phyloP scores from a whole-genome alignment of 176 grass and related monocot genomes.

The Carex cristatella region DNA sequence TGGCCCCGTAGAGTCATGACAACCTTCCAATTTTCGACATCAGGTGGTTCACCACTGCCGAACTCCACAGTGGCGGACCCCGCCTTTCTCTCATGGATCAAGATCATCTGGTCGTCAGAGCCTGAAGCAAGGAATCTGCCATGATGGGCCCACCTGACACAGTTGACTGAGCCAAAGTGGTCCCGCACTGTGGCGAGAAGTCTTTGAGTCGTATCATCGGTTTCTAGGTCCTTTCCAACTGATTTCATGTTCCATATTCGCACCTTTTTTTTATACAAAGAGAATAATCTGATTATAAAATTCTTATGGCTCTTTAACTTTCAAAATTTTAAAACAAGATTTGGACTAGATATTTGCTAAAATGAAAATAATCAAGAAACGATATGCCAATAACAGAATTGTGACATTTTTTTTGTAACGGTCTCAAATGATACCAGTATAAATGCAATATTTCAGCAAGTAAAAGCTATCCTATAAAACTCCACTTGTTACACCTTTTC shows the following conservation, averaged over 20 bases:
- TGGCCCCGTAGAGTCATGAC: constrained; percentile 93
- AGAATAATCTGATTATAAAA: background rate
- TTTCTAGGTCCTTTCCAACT: constrained; percentile 34
- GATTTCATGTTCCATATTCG: constrained; percentile 99
- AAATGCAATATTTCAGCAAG: background rate
- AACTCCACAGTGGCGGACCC: constrained; percentile 91
- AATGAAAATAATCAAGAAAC: background rate
- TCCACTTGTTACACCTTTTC: background rate
- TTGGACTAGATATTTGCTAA: background rate
- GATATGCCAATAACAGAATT: no score
- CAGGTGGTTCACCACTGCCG: constrained; percentile 87
- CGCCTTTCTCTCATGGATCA: constrained; percentile 91
- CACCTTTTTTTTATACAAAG: constrained; percentile 35
- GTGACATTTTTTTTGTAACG: background rate
- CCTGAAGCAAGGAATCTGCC: constrained; percentile 85
- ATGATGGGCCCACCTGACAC: constrained; percentile 94
- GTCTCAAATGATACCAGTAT: background rate
- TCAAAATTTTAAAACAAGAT: background rate
- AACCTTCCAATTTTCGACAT: constrained; percentile 99
- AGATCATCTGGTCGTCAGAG: constrained; percentile 95
- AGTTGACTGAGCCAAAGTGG: constrained; percentile 97
- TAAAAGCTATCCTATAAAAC: background rate
- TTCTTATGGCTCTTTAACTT: background rate
- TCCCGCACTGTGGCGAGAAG: constrained; percentile 78
- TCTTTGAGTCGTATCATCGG: constrained; percentile 47